Percentiles rank a stretch among this genome's conserved stretches.
These are phyloP conservation scores for Cryptosporidium canis DNA, from an alignment of 169 alveolate species.

Conservation along the genomic window DNA sequence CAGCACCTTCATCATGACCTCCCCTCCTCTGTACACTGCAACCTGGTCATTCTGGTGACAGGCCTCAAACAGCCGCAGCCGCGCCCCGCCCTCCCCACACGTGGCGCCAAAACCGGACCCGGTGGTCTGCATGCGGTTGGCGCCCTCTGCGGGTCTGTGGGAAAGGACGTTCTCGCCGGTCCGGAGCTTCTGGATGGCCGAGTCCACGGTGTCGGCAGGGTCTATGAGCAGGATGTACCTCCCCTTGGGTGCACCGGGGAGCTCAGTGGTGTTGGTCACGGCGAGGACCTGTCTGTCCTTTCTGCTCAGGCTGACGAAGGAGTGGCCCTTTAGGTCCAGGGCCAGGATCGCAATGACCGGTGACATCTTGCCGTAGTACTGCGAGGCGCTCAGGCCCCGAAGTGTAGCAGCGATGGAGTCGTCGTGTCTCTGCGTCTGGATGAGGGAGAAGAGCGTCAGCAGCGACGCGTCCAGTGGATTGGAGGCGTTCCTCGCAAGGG, in stretches of 20 bases:
- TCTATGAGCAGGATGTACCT: neutral
- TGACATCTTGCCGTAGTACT: constrained; percentile 18
- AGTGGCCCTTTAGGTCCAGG: neutral
- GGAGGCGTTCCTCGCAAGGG: constrained; percentile 9
- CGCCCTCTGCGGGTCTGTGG: neutral
- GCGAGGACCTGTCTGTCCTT: constrained; percentile 3
- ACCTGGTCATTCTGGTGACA: neutral
- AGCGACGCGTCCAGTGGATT: constrained; percentile 18
- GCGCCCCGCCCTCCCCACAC: neutral
- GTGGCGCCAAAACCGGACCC: neutral
- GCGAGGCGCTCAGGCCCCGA: neutral
- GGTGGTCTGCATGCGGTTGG: neutral
- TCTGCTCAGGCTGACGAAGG: neutral
- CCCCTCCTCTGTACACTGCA: constrained; percentile 19
- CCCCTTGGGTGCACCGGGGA: neutral
- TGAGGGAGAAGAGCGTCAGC: neutral
- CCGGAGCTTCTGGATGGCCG: neutral
- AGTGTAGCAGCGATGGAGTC: neutral
- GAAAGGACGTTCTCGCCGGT: neutral
- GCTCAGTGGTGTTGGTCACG: neutral
- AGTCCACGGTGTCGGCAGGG: neutral
- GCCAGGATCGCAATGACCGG: neutral
- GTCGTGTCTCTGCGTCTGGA: constrained; percentile 15
- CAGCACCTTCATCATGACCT: neutral
- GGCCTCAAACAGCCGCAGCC: constrained; percentile 25